Percentiles rank a stretch among this genome's conserved stretches.
Conservation (phyloP, 2,329 filamentous ascomycete genomes). For the Ophiostoma quercus region DNA sequence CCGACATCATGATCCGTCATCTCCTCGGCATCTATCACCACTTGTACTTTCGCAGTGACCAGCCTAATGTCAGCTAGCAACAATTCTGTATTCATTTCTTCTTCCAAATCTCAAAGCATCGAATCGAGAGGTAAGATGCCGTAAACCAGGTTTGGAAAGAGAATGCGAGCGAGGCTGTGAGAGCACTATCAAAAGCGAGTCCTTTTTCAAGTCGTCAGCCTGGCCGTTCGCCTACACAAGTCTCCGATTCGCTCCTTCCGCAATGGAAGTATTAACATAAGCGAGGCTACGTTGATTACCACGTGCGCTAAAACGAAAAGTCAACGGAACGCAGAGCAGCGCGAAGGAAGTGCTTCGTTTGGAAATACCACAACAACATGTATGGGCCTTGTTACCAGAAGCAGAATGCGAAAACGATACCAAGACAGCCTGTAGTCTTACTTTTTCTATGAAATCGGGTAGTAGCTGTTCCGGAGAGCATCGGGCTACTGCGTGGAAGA, state of each 20-base stretch:
- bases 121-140: not conserved
- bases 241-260: constrained; percentile 1
- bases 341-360: not conserved
- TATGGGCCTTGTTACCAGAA: not conserved
- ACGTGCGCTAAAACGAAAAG: not conserved
- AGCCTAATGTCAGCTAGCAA: not conserved
- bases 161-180: constrained; percentile 2
- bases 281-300: not conserved
- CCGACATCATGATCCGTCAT: not conserved
- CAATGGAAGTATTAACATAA: not conserved
- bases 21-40: not conserved
- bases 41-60: not conserved
- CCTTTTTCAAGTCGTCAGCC: not conserved
- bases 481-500: not conserved
- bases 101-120: not conserved
- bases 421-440: not conserved
- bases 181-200: not conserved
- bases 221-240: not conserved
- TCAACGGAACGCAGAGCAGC: not conserved
- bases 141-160: not conserved
- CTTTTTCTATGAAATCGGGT: not conserved
- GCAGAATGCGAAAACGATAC: not conserved
- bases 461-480: not conserved
- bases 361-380: not conserved
- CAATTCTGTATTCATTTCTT: not conserved